phyloP scores from a whole-genome alignment of 257 asterid genomes.

The Plantago elongata region DNA sequence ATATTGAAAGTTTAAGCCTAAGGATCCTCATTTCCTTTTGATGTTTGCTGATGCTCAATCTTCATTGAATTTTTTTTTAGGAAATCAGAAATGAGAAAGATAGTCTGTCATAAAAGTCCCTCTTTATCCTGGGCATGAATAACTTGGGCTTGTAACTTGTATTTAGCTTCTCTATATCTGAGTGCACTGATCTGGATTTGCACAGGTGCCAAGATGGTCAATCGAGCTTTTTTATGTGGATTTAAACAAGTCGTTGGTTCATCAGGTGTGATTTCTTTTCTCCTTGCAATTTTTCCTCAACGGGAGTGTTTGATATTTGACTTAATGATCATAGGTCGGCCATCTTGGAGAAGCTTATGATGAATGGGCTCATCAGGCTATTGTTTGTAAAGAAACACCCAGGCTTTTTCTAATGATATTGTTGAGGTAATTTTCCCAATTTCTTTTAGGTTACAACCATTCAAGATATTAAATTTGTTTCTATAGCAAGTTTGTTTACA shows the following conservation, averaged over 20 bases:
- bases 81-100: too few species aligned
- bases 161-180: not conserved
- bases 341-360: conserved; percentile 87
- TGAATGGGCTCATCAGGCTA: conserved; percentile 94
- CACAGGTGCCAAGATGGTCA: conserved; percentile 48
- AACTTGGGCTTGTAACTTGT: not conserved
- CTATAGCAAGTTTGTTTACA: not conserved
- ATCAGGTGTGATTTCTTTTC: conserved; percentile 37
- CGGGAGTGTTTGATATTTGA: not conserved
- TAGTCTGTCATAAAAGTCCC: too few species aligned
- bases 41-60: too few species aligned
- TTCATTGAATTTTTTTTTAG: too few species aligned
- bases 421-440: conserved; percentile 51
- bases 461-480: not conserved
- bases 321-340: conserved; percentile 55
- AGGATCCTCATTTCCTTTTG: too few species aligned
- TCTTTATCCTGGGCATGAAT: too few species aligned
- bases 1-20: too few species aligned
- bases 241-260: conserved; percentile 62
- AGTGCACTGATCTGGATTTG: not conserved
- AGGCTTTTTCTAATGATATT: conserved; percentile 66
- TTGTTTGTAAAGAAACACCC: conserved; percentile 77
- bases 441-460: not conserved
- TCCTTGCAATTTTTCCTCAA: not conserved
- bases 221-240: conserved; percentile 52